Evolutionary conservation across 768 basidiomycete genomes (phyloP).

Genomic region (Lyophyllum decastes): DNA sequence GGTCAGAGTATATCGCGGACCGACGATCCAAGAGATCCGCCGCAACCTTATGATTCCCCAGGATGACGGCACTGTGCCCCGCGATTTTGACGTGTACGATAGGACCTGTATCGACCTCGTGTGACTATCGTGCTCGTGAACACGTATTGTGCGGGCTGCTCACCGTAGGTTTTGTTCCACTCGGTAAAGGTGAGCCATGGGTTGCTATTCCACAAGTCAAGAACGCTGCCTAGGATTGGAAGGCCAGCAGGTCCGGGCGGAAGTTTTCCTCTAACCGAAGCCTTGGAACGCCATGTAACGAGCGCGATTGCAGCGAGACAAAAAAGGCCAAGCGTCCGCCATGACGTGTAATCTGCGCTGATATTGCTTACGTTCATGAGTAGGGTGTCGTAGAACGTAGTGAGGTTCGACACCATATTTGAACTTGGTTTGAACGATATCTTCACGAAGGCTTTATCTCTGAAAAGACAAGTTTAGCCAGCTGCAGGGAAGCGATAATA

Average conservation of each 20-base stretch:
- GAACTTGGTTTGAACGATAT: too few species aligned
- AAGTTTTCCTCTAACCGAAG: too few species aligned
- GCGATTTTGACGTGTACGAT: neutral
- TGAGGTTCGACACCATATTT: too few species aligned
- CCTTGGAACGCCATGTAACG: too few species aligned
- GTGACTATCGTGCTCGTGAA: constrained; percentile 9
- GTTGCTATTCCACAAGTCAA: constrained; percentile 17
- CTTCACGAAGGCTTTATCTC: neutral
- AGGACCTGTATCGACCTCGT: too few species aligned
- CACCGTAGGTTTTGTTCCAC: constrained; percentile 22
- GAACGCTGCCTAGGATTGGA: constrained; percentile 18
- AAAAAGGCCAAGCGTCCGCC: too few species aligned
- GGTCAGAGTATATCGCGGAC: constrained; percentile 23
- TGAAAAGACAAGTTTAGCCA: neutral
- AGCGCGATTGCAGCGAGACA: too few species aligned
- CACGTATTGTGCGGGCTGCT: constrained; percentile 31
- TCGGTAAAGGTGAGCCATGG: constrained; percentile 17
- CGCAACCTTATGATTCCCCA: neutral
- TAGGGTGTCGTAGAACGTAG: neutral
- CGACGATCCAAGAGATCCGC: constrained; percentile 27
- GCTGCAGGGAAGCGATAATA: neutral
- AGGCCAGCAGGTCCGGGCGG: constrained; percentile 15
- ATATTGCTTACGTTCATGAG: too few species aligned
- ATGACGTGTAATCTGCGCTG: too few species aligned
- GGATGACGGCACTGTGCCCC: neutral